Evolutionary conservation across 306 rosid species (phyloP).

Genomic region (Lagenaria siceraria): DNA sequence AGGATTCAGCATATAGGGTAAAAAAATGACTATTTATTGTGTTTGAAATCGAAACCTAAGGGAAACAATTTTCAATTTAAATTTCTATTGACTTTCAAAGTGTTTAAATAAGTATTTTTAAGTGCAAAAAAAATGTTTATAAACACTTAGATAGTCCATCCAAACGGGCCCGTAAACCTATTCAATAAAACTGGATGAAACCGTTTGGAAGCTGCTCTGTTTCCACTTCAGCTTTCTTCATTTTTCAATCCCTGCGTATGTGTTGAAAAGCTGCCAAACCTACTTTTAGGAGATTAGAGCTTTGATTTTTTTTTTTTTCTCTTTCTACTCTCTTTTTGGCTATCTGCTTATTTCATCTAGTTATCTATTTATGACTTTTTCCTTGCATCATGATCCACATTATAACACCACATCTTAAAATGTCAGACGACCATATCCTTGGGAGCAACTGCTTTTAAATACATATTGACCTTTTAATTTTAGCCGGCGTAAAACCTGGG

Average conservation of each 20-base stretch:
- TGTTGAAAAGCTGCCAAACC: not conserved
- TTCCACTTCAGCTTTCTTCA: not conserved
- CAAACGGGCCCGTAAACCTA: no score
- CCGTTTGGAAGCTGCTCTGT: not conserved
- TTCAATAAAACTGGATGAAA: not conserved
- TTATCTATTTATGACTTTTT: not conserved
- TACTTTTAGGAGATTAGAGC: not conserved
- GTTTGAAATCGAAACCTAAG: not conserved
- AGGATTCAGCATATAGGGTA: not conserved
- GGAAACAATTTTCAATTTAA: not conserved
- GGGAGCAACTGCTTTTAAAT: not conserved
- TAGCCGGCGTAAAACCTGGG: not conserved
- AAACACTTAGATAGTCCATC: no score
- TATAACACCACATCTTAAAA: not conserved
- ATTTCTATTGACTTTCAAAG: not conserved
- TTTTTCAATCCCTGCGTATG: not conserved
- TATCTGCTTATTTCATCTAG: not conserved
- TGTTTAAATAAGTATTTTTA: no score
- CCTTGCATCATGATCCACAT: not conserved
- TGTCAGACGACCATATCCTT: not conserved
- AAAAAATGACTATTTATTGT: not conserved
- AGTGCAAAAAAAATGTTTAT: no score
- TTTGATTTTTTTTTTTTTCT: not conserved
- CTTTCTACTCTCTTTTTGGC: no score
- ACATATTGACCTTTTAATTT: not conserved